Percentiles rank a stretch among this genome's conserved stretches.
Evolutionary conservation across 2,329 filamentous ascomycete species (phyloP).

Genomic region (Lachnellula suecica): DNA sequence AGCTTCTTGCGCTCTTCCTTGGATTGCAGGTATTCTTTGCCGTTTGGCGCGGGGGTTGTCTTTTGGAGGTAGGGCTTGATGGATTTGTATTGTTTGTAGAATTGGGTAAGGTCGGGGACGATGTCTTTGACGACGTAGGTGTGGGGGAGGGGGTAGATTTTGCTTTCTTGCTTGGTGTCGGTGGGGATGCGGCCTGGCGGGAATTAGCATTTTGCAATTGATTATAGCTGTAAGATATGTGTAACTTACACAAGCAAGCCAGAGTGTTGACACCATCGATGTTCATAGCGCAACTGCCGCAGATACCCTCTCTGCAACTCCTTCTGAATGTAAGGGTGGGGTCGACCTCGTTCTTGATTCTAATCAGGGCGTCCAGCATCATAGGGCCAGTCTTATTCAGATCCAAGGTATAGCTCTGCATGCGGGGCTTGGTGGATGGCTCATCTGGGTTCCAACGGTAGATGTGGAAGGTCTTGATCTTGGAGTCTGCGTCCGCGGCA

Average conservation of each 20-base stretch:
- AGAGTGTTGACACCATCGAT: slow-evolving; percentile 98
- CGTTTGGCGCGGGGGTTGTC: slow-evolving; percentile 79
- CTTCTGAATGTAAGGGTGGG: slow-evolving; percentile 94
- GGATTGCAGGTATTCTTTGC: slow-evolving; percentile 87
- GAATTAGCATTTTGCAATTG: slow-evolving; percentile 29
- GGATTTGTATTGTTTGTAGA: slow-evolving; percentile 99
- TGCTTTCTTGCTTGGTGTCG: slow-evolving; percentile 76
- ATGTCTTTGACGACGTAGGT: slow-evolving; percentile 99
- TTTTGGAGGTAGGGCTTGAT: slow-evolving; percentile 98
- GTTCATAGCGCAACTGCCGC: slow-evolving; percentile 99
- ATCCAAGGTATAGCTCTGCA: slow-evolving; percentile 94
- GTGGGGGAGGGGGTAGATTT: slow-evolving; percentile 97
- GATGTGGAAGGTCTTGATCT: slow-evolving; percentile 94
- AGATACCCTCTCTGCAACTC: slow-evolving; percentile 97
- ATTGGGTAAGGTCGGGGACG: slow-evolving; percentile 94
- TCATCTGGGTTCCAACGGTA: slow-evolving; percentile 98
- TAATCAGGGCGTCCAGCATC: slow-evolving; percentile 93
- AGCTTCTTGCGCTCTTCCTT: slow-evolving; percentile 91
- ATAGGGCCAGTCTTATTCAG: slow-evolving; percentile 99
- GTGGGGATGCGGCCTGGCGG: slow-evolving; percentile 83
- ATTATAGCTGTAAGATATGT: background rate
- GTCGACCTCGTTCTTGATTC: slow-evolving; percentile 99
- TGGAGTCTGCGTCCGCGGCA: slow-evolving; percentile 60
- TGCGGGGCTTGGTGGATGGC: slow-evolving; percentile 87
- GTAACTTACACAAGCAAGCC: slow-evolving; percentile 89